phyloP scores from a whole-genome alignment of 345 rosid genomes.

The Dipteronia dyeriana region DNA sequence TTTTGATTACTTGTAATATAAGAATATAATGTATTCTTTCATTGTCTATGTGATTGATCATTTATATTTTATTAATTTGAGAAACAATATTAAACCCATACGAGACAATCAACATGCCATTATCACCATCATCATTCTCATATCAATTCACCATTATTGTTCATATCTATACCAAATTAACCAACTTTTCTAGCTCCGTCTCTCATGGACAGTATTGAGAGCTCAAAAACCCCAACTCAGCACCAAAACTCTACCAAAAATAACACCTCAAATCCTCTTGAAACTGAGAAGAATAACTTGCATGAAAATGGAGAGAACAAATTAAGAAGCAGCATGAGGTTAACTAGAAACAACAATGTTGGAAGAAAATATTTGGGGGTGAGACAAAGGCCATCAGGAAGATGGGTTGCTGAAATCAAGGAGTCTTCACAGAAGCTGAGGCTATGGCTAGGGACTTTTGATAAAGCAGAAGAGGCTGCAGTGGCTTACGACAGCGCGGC shows the following conservation, averaged over 20 bases:
- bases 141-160: background rate
- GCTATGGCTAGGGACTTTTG: constrained; percentile 60
- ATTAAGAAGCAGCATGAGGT: constrained; percentile 13
- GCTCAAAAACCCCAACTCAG: constrained; percentile 1
- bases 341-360: background rate
- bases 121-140: background rate
- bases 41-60: too few species aligned
- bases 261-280: constrained; percentile 6
- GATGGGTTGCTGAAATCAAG: constrained; percentile 68
- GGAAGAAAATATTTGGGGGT: constrained; percentile 47
- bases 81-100: background rate
- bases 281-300: background rate
- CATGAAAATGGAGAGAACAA: constrained; percentile 20
- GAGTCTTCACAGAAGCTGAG: constrained; percentile 54
- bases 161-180: background rate
- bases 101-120: constrained; percentile 2
- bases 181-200: background rate
- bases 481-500: constrained; percentile 53
- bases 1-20: too few species aligned
- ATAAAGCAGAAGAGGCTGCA: constrained; percentile 53
- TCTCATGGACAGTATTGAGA: constrained; percentile 14
- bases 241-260: constrained; percentile 7
- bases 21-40: background rate
- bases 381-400: constrained; percentile 61
- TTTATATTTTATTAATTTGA: background rate